phyloP scores from a whole-genome alignment of 495 filamentous ascomycete genomes.

The Neurospora sp. region DNA sequence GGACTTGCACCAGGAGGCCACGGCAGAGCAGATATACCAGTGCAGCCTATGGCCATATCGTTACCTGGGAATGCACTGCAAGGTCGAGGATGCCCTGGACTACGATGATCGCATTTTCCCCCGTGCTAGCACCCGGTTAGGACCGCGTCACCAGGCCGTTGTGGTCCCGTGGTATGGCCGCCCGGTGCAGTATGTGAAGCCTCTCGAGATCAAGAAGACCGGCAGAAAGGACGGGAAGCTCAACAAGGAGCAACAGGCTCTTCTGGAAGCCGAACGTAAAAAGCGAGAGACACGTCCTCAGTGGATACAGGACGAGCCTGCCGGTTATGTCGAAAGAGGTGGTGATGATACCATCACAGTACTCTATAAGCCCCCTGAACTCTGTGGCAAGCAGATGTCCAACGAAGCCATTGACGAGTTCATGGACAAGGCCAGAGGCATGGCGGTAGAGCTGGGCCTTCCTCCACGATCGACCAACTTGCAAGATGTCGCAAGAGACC shows the following conservation, averaged over 20 bases:
- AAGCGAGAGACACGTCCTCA: slow-evolving; percentile 73
- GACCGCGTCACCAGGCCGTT: slow-evolving; percentile 84
- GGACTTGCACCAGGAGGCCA: slow-evolving; percentile 56
- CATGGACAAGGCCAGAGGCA: slow-evolving; percentile 53
- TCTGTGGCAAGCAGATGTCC: slow-evolving; percentile 36
- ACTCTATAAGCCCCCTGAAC: slow-evolving; percentile 52
- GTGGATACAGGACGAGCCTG: slow-evolving; percentile 86
- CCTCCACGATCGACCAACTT: slow-evolving; percentile 71
- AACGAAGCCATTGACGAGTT: slow-evolving; percentile 55
- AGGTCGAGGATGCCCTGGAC: slow-evolving; percentile 91
- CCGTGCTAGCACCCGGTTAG: slow-evolving; percentile 84
- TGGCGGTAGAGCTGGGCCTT: slow-evolving; percentile 55
- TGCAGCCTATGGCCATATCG: slow-evolving; percentile 93
- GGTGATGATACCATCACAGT: slow-evolving; percentile 55
- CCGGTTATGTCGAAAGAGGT: slow-evolving; percentile 74
- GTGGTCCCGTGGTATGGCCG: slow-evolving; percentile 76
- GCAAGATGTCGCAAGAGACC: slow-evolving; percentile 71
- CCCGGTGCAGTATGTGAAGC: slow-evolving; percentile 81
- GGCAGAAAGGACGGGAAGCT: slow-evolving; percentile 57
- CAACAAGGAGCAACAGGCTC: slow-evolving; percentile 68
- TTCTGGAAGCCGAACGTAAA: slow-evolving; percentile 67
- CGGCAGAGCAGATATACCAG: slow-evolving; percentile 82
- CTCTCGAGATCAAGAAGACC: slow-evolving; percentile 68
- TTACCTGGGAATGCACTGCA: slow-evolving; percentile 91
- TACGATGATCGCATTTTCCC: slow-evolving; percentile 98